Evolutionary conservation across 1,139 yeast species (phyloP), one percentile per base, ranked within the genome.

Genomic region (Saccharomyces hybrid): DNA sequence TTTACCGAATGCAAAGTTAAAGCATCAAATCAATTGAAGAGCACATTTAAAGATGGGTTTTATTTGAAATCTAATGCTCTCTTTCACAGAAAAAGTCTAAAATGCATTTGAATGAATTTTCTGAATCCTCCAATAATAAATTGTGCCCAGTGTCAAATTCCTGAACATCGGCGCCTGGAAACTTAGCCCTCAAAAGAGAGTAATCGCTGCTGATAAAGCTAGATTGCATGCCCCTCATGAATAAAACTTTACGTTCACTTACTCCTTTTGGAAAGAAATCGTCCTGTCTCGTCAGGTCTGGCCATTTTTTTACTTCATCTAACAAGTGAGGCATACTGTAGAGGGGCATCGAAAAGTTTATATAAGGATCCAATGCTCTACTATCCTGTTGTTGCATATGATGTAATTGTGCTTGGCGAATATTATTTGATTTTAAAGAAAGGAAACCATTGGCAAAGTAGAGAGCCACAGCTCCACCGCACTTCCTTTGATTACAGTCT

Each of bases 401-500:
- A 11, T 38, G 24, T 16, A n/a, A 11, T 19, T 16, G 44, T 19
- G 12, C 44, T 9, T 19, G 44, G 24, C 6, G 6, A 16, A 38
- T 49, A 38, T 56, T 44, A 53, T 67, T 67, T 5, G 50, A 55
- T 52, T 56, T 59, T 8, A 59, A 58, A 21, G 54, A 51, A 26
- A 55, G 52, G 53, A 67, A 67, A 3, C 71, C 71, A 34, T 59
- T 56, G 12, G 69, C 66, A 55, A 67, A 67, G 54, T 67, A 67
- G 26, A 61, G 53, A 1, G 67, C 63, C 8, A 58, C 54, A 24
- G 56, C 42, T 14, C 46, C 27, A 7, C 50, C 59, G 8, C 62
- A 59, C 14, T 58, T 50, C 32, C 48, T 52, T 14, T 29, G 46
- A 50, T 63, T 62, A 4, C 53, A 58, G 12, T 62, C 60, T 12